These are phyloP conservation scores for Hibiscus trionum DNA, from an alignment of 345 rosid genomes.

Conservation along the genomic window DNA sequence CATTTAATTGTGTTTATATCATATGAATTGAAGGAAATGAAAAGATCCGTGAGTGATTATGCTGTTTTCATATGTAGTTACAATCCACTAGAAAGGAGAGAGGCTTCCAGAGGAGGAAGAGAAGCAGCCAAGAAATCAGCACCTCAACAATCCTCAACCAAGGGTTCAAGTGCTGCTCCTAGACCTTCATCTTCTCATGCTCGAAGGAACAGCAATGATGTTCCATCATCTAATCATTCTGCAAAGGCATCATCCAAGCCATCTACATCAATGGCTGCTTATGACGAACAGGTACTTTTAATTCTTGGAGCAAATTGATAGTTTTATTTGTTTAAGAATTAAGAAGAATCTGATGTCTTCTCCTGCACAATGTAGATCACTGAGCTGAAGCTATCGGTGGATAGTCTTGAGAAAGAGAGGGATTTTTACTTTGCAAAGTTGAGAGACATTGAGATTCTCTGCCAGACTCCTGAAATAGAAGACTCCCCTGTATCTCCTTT, in stretches of 20 bases:
- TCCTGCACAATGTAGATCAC: slow-evolving; percentile 54
- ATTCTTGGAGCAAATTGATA: not conserved
- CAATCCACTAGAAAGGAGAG: slow-evolving; percentile 87
- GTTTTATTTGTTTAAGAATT: not conserved
- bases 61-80: slow-evolving; percentile 36
- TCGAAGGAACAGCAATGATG: slow-evolving; percentile 41
- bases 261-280: slow-evolving; percentile 42
- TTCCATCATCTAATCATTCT: slow-evolving; percentile 44
- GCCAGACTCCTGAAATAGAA: slow-evolving; percentile 64
- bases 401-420: slow-evolving; percentile 94
- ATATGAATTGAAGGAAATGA: not conserved
- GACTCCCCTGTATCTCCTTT: slow-evolving; percentile 44
- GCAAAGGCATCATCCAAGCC: slow-evolving; percentile 44
- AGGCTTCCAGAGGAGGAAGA: slow-evolving; percentile 82
- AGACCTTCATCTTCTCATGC: slow-evolving; percentile 55
- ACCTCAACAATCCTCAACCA: slow-evolving; percentile 52
- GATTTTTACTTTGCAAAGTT: slow-evolving; percentile 87
- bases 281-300: slow-evolving; percentile 65
- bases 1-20: not conserved
- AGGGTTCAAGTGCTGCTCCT: slow-evolving; percentile 45
- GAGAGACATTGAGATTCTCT: slow-evolving; percentile 84
- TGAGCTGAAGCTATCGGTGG: slow-evolving; percentile 83
- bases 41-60: not conserved
- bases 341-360: slow-evolving; percentile 7
- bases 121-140: slow-evolving; percentile 67